Conservation (phyloP, 2,329 filamentous ascomycete genomes). For the Colletotrichum karsti region DNA sequence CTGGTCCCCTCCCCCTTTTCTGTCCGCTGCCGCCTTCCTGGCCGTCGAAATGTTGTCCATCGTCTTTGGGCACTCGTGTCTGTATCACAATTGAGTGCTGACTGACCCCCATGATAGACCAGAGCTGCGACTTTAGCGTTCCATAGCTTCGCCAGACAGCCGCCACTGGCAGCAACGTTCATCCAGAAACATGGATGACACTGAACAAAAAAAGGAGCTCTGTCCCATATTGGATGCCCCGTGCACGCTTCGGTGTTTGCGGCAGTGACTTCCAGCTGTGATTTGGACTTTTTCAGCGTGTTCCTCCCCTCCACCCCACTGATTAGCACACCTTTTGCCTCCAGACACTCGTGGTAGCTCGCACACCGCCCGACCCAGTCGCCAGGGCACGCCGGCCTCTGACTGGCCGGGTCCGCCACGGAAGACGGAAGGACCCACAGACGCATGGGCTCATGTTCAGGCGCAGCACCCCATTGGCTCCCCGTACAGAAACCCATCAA, state of each 20-base stretch:
- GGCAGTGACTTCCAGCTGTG: background rate
- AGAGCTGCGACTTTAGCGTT: background rate
- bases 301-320: background rate
- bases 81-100: constrained; percentile 1
- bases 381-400: background rate
- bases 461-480: constrained; percentile 13
- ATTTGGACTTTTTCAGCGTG: background rate
- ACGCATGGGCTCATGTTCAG: constrained; percentile 20
- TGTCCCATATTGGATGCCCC: constrained; percentile 14
- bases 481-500: background rate
- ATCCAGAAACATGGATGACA: constrained; percentile 4
- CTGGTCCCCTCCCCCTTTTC: background rate
- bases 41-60: too few relatives aligned
- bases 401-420: constrained; percentile 1
- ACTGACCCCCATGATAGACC: background rate
- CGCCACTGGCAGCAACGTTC: constrained; percentile 13
- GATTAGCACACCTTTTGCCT: constrained; percentile 18
- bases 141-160: background rate
- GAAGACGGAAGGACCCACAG: constrained; percentile 26
- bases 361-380: constrained; percentile 25
- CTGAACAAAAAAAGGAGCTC: constrained; percentile 14
- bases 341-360: background rate
- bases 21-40: background rate
- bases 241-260: background rate
- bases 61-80: background rate